Evolutionary conservation across 768 basidiomycete genomes (phyloP).

Genomic region (Mycena venus): DNA sequence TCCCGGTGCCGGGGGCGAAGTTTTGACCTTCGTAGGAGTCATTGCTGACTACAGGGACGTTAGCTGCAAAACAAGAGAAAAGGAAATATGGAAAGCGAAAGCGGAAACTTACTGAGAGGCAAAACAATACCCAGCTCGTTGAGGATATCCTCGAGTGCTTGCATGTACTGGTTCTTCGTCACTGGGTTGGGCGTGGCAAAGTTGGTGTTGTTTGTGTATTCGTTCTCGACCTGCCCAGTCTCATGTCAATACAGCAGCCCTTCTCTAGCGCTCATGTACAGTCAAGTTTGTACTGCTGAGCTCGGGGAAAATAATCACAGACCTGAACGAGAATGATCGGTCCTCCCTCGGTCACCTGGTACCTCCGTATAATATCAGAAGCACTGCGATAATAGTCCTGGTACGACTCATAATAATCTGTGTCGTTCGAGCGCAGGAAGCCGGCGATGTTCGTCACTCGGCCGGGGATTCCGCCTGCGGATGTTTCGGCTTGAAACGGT

Average conservation of each 20-base stretch:
- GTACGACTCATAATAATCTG: conserved; percentile 26
- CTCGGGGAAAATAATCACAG: neutral
- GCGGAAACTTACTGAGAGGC: conserved; percentile 19
- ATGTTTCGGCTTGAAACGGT: conserved; percentile 15
- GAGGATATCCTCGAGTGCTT: conserved; percentile 26
- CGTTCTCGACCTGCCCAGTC: conserved; percentile 21
- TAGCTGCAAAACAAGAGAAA: neutral
- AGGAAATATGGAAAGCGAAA: conserved; percentile 1
- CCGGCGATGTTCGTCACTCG: conserved; percentile 27
- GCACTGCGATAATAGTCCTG: conserved; percentile 30
- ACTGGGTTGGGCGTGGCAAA: conserved; percentile 28
- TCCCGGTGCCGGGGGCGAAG: conserved; percentile 16
- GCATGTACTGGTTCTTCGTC: conserved; percentile 28
- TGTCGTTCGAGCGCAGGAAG: conserved; percentile 29
- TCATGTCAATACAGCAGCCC: conserved; percentile 1
- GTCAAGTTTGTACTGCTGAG: neutral
- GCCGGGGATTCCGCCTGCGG: conserved; percentile 27
- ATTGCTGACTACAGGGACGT: conserved; percentile 19
- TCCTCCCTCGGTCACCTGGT: conserved; percentile 23
- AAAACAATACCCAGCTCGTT: conserved; percentile 24
- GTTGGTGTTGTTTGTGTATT: conserved; percentile 27
- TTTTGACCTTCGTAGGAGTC: conserved; percentile 28
- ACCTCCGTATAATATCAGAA: conserved; percentile 20
- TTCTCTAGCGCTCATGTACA: too few species aligned
- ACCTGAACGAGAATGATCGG: conserved; percentile 28